phyloP scores from a whole-genome alignment of 805 yeast genomes.

The Yamadazyma kitorensis region DNA sequence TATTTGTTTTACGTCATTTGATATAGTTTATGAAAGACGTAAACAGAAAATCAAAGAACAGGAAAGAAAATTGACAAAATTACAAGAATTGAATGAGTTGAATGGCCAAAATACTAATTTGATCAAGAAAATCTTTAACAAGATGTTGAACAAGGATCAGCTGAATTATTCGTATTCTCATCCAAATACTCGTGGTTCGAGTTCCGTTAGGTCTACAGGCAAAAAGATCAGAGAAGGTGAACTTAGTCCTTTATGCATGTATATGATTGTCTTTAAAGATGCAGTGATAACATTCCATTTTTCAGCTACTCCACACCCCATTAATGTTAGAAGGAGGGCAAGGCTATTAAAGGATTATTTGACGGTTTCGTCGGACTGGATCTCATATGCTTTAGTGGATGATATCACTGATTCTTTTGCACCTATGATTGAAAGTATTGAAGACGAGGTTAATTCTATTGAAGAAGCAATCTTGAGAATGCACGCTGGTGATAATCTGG shows the following conservation, averaged over 20 bases:
- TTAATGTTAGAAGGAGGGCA: slow-evolving; percentile 91
- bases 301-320: slow-evolving; percentile 93
- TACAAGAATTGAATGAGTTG: slow-evolving; percentile 34
- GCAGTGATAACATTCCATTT: slow-evolving; percentile 94
- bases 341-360: slow-evolving; percentile 82
- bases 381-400: slow-evolving; percentile 93
- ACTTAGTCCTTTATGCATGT: slow-evolving; percentile 86
- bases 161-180: slow-evolving; percentile 11
- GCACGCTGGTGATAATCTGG: slow-evolving; percentile 66
- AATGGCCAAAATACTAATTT: slow-evolving; percentile 14
- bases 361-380: slow-evolving; percentile 93
- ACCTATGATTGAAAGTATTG: slow-evolving; percentile 92
- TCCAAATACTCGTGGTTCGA: slow-evolving; percentile 6
- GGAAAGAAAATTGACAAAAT: slow-evolving; percentile 35
- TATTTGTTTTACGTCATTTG: slow-evolving; percentile 69
- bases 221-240: slow-evolving; percentile 49
- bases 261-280: slow-evolving; percentile 84
- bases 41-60: slow-evolving; percentile 48
- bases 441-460: slow-evolving; percentile 89
- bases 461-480: slow-evolving; percentile 87
- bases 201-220: slow-evolving; percentile 21
- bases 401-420: slow-evolving; percentile 98
- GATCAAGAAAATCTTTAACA: slow-evolving; percentile 11
- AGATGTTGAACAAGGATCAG: background rate
- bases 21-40: slow-evolving; percentile 69